These are phyloP conservation scores for Aureobasidium sp. DNA, from an alignment of 2,329 filamentous ascomycete species.

Conservation along the genomic window DNA sequence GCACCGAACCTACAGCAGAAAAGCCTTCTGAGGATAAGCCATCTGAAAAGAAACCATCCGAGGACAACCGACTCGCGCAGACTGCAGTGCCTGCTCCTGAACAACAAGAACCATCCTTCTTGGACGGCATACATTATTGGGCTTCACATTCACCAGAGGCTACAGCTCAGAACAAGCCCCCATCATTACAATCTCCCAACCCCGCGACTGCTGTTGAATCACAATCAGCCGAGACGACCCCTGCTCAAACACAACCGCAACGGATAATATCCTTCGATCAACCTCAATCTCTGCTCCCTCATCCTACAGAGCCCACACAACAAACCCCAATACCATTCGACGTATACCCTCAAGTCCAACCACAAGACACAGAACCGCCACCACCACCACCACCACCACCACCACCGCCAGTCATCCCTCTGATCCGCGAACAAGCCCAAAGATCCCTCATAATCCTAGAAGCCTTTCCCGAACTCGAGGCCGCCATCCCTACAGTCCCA, in stretches of 20 bases:
- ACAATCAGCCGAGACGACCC: constrained; percentile 15
- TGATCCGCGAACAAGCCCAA: constrained; percentile 29
- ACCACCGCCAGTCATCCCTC: constrained; percentile 20
- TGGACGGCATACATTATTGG: constrained; percentile 35
- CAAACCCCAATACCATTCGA: constrained; percentile 4
- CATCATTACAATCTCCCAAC: background rate
- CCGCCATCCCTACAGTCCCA: background rate
- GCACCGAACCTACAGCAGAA: background rate
- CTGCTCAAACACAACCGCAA: background rate
- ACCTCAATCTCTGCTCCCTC: constrained; percentile 18
- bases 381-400: constrained; percentile 19
- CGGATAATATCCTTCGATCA: constrained; percentile 12
- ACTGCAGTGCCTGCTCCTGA: constrained; percentile 24
- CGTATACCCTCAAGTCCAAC: background rate
- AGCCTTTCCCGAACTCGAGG: constrained; percentile 28
- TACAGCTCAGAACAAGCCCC: constrained; percentile 10
- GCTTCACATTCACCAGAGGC: constrained; percentile 19
- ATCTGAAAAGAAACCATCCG: background rate
- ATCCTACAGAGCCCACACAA: background rate
- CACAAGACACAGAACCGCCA: constrained; percentile 10
- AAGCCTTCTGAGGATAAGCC: background rate
- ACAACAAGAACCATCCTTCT: constrained; percentile 29
- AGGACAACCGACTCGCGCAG: background rate
- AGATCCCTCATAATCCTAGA: constrained; percentile 29
- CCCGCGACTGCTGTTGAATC: background rate